phyloP scores from a whole-genome alignment of 2,329 filamentous ascomycete genomes.

The Bretziella fagacearum region DNA sequence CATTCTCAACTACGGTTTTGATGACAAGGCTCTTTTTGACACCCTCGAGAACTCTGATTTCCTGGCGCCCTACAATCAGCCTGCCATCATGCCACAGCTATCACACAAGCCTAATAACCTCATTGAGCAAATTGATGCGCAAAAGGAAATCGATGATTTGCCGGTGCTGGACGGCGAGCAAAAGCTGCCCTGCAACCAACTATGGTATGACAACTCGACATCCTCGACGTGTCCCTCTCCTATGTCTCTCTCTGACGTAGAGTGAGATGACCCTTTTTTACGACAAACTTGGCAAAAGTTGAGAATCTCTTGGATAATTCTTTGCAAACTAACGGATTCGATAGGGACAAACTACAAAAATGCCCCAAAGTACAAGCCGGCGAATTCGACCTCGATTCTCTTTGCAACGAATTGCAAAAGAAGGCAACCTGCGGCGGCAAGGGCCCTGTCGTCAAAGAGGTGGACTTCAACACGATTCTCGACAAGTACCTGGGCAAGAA shows the following conservation, averaged over 20 bases:
- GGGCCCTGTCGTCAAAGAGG: conserved; percentile 76
- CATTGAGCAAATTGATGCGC: conserved; percentile 11
- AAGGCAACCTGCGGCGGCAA: conserved; percentile 91
- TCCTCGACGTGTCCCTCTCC: not conserved
- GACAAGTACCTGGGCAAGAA: conserved; percentile 41
- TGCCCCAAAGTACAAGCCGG: conserved; percentile 78
- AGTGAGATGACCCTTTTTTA: not conserved
- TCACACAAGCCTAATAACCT: conserved; percentile 4
- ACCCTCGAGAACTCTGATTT: conserved; percentile 68
- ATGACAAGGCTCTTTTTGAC: conserved; percentile 35
- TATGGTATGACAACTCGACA: conserved; percentile 10
- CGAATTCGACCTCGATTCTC: conserved; percentile 81
- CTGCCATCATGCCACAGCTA: conserved; percentile 19
- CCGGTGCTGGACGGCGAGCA: conserved; percentile 43
- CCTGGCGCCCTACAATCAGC: conserved; percentile 60
- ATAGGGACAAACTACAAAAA: conserved; percentile 67
- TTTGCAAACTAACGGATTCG: conserved; percentile 8
- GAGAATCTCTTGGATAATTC: too few species aligned
- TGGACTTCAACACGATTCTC: conserved; percentile 70
- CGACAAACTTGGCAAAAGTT: too few species aligned
- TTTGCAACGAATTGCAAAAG: conserved; percentile 83
- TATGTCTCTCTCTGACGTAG: not conserved
- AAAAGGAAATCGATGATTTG: conserved; percentile 43
- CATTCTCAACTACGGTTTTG: conserved; percentile 37
- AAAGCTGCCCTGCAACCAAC: conserved; percentile 12